phyloP scores from a whole-genome alignment of 2,329 filamentous ascomycete species.

The Myriosclerotinia curreyana region DNA sequence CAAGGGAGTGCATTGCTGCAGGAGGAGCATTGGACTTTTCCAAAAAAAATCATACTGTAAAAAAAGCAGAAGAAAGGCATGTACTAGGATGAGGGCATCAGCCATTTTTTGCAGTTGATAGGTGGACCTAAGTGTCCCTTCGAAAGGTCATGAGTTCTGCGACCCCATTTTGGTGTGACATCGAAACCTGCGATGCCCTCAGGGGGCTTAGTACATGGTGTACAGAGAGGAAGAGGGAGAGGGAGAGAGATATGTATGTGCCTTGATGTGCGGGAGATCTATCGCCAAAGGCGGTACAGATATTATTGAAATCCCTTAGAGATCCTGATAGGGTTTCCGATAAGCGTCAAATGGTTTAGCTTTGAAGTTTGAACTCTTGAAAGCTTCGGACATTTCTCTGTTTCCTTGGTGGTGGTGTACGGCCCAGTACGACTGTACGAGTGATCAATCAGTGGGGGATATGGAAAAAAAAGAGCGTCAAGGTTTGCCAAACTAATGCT shows the following conservation, averaged over 20 bases:
- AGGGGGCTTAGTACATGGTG: slow-evolving; percentile 13
- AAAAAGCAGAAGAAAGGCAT: background rate
- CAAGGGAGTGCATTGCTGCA: slow-evolving; percentile 14
- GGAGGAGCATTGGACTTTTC: slow-evolving; percentile 12
- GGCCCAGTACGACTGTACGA: too few species aligned
- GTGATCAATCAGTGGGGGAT: slow-evolving; percentile 17
- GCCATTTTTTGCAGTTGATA: slow-evolving; percentile 17
- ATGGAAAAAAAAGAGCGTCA: background rate
- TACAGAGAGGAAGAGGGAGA: too few species aligned
- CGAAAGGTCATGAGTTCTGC: slow-evolving; percentile 21
- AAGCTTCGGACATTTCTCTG: slow-evolving; percentile 16
- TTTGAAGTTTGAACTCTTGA: too few species aligned
- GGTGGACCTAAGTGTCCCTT: slow-evolving; percentile 12
- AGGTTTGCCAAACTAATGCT: slow-evolving; percentile 12
- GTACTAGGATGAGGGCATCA: slow-evolving; percentile 17
- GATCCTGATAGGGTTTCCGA: slow-evolving; percentile 7
- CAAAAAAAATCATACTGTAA: background rate
- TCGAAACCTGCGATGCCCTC: slow-evolving; percentile 12
- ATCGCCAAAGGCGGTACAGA: slow-evolving; percentile 23
- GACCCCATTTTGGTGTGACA: slow-evolving; percentile 18
- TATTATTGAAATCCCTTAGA: slow-evolving; percentile 2
- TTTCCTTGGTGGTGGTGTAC: too few species aligned
- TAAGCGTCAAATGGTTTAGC: background rate
- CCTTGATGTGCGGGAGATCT: slow-evolving; percentile 17
- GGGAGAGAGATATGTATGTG: too few species aligned